Evolutionary conservation across 129 eudicot species (phyloP).

Genomic region (Pittosporum tobira): DNA sequence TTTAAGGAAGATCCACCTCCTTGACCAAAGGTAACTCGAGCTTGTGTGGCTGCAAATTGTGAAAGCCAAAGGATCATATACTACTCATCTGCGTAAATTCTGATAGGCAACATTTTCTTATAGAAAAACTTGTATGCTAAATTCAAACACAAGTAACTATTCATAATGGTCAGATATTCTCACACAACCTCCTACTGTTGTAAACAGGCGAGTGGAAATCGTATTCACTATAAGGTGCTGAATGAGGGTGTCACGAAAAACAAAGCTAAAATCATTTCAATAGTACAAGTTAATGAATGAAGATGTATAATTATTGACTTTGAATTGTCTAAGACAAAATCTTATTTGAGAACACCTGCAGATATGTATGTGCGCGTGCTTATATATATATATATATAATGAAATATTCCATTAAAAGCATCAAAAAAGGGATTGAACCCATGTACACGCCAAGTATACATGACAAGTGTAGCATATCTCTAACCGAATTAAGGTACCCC

Average conservation of each 20-base stretch:
- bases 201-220: too few species aligned
- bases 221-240: not conserved
- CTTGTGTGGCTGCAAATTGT: constrained; percentile 29
- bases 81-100: not conserved
- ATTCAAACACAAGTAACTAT: not conserved
- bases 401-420: too few species aligned
- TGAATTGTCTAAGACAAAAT: not conserved
- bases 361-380: too few species aligned
- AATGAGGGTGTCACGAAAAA: not conserved
- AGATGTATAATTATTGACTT: not conserved
- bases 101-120: not conserved
- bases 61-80: not conserved
- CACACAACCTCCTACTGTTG: too few species aligned
- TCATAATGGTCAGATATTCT: too few species aligned
- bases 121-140: not conserved
- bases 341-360: too few species aligned
- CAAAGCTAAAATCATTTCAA: too few species aligned
- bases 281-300: too few species aligned
- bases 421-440: too few species aligned
- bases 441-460: too few species aligned
- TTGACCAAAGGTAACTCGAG: constrained; percentile 50
- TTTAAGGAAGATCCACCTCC: constrained; percentile 21
- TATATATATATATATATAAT: too few species aligned
- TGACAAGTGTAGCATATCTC: not conserved
- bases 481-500: not conserved